Evolutionary conservation across 345 rosid species (phyloP).

Genomic region (Brassica juncea): DNA sequence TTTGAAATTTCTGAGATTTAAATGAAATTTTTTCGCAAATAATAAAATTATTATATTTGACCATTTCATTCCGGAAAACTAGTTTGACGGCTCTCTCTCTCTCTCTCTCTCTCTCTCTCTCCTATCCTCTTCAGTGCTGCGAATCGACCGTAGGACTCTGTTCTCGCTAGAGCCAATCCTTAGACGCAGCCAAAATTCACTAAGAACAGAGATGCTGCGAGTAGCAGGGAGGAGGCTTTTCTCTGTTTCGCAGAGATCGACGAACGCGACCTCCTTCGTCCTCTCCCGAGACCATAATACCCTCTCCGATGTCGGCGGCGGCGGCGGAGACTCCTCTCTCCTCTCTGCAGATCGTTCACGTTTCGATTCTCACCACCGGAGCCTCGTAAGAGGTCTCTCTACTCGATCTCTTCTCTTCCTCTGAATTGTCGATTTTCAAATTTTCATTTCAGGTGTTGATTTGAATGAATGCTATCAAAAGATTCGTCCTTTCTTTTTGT

Average conservation of each 20-base stretch:
- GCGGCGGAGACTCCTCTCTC: constrained; percentile 15
- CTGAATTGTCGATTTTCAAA: neutral
- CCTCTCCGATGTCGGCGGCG: constrained; percentile 27
- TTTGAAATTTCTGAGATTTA: too few relatives aligned
- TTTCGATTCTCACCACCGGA: constrained; percentile 37
- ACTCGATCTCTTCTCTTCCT: neutral
- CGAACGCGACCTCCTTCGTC: constrained; percentile 46
- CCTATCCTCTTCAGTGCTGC: constrained; percentile 2
- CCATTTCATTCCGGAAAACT: neutral
- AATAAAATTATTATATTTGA: neutral
- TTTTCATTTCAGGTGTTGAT: constrained; percentile 8
- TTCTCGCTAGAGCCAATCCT: constrained; percentile 31
- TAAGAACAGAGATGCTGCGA: constrained; percentile 60
- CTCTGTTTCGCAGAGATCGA: constrained; percentile 49
- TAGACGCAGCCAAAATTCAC: constrained; percentile 5
- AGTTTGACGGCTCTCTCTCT: neutral
- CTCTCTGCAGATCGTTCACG: constrained; percentile 44
- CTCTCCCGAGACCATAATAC: constrained; percentile 39
- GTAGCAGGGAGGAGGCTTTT: constrained; percentile 80
- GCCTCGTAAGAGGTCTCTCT: constrained; percentile 54
- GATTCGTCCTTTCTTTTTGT: neutral
- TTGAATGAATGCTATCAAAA: neutral
- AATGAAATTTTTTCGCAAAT: neutral
- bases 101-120: too few relatives aligned
- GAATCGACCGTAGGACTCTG: constrained; percentile 6